phyloP scores from a whole-genome alignment of 2,329 filamentous ascomycete species.

The Beauveria medogensis region DNA sequence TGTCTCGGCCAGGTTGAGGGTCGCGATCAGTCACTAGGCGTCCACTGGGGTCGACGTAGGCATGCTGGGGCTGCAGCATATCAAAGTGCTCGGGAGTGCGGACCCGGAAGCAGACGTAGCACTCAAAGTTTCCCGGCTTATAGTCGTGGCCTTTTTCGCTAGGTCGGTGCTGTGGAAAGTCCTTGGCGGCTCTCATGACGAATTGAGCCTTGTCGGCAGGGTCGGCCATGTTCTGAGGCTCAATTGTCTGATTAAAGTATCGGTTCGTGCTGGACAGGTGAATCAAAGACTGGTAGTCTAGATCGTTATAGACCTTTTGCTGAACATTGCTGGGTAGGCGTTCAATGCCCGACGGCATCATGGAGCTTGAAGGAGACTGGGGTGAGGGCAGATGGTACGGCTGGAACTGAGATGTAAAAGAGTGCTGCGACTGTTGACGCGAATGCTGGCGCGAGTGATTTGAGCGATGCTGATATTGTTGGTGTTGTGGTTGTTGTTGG shows the following conservation, averaged over 20 bases:
- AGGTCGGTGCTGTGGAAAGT: conserved; percentile 32
- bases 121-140: conserved; percentile 33
- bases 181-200: conserved; percentile 33
- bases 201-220: conserved; percentile 30
- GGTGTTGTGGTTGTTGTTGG: neutral
- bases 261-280: conserved; percentile 29
- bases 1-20: conserved; percentile 20
- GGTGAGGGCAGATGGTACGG: conserved; percentile 12
- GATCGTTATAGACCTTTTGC: conserved; percentile 23
- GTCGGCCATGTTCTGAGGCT: conserved; percentile 28
- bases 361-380: conserved; percentile 3
- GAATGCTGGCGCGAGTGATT: neutral
- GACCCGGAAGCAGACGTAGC: conserved; percentile 35
- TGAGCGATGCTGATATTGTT: neutral
- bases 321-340: conserved; percentile 27
- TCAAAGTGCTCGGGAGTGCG: conserved; percentile 31
- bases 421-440: conserved; percentile 2
- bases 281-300: conserved; percentile 35
- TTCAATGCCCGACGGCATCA: conserved; percentile 23
- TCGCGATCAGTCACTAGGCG: conserved; percentile 23
- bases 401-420: conserved; percentile 8
- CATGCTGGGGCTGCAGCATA: conserved; percentile 25
- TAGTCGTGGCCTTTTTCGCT: conserved; percentile 29
- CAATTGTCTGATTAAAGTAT: conserved; percentile 25
- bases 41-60: conserved; percentile 25